phyloP scores from a whole-genome alignment of 139 green algal genomes.

The Volvox reticuliferus region DNA sequence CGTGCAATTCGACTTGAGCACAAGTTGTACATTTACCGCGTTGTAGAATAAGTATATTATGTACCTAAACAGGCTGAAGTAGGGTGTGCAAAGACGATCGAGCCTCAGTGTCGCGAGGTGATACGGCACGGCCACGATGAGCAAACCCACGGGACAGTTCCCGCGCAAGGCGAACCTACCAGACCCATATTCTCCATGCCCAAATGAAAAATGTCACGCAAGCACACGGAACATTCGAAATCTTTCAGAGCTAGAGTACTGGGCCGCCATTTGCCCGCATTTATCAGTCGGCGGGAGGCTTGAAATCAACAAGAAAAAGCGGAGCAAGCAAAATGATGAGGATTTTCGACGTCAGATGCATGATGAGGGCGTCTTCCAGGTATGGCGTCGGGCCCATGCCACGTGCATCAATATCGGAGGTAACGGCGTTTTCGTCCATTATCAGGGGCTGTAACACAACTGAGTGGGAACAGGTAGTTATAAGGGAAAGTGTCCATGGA shows the following conservation, averaged over 20 bases:
- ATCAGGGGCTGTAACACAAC: too few relatives aligned
- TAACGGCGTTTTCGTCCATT: too few relatives aligned
- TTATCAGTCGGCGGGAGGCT: conserved; percentile 42
- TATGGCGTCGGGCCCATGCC: neutral
- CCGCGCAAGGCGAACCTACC: conserved; percentile 10
- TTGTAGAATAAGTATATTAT: too few relatives aligned
- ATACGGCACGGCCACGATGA: neutral
- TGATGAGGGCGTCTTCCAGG: conserved; percentile 51
- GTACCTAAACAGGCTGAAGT: too few relatives aligned
- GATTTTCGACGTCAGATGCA: conserved; percentile 36
- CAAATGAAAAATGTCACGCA: neutral
- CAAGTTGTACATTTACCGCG: too few relatives aligned
- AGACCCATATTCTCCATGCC: neutral
- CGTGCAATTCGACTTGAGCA: too few relatives aligned
- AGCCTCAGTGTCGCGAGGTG: too few relatives aligned
- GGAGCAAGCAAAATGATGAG: neutral
- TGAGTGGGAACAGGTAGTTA: too few relatives aligned
- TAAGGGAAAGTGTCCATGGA: too few relatives aligned
- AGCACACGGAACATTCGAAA: neutral
- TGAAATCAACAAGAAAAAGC: neutral
- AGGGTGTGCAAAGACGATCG: too few relatives aligned
- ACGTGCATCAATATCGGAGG: too few relatives aligned
- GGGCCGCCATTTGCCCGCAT: conserved; percentile 50
- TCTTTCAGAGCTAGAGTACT: conserved; percentile 34
- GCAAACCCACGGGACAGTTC: neutral